Evolutionary conservation across 257 asterid species (phyloP), one percentile per base, ranked within the genome.

Genomic region (Solanum sitiens): DNA sequence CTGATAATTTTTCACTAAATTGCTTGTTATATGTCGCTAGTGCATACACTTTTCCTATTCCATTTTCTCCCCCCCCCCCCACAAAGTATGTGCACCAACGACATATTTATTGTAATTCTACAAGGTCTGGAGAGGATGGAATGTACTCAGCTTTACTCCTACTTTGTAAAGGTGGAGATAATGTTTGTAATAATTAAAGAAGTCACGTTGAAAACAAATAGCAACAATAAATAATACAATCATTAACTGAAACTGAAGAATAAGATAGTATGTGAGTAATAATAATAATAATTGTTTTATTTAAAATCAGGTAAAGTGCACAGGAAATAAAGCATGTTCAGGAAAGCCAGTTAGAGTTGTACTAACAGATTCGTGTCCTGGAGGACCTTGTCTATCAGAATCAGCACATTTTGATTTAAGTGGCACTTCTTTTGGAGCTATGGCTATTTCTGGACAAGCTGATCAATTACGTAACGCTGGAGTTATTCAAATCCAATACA

Each of bases 301-400:
- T 12, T 6, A 59, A 40, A 4, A 35, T 35, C 70, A 96, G 99
- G 96, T 96, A 59, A 94, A 93, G 90, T 96, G 99, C 85, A 90
- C 93, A 5, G 86, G 61, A 21, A 79, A 91, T 33, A 73, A 70
- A 21, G 91, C 87, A 61, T 96, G 99, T 92, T 96, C 99, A 0
- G 98, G 98, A n/a, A 85, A 91, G 5, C 93, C 99, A 30, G 98
- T 96, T 88, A 94, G 91, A 4, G 98, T 96, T 82, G 98, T 95
- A 3, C 83, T 94, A 56, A 94, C 98, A 0, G 99, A 96, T 65
- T 89, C 89, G 76, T 95, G 98, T 85, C 96, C 94, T 0, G 98
- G 98, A 21, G 92, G 92, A 47, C 75, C 87, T 61, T 92, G 98
- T 50, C 93, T 92, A 82, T 86, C 93, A 1, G 97, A 91, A 67